Evolutionary conservation across 805 yeast species (phyloP).

Genomic region (Pichia rugopelliculosa): DNA sequence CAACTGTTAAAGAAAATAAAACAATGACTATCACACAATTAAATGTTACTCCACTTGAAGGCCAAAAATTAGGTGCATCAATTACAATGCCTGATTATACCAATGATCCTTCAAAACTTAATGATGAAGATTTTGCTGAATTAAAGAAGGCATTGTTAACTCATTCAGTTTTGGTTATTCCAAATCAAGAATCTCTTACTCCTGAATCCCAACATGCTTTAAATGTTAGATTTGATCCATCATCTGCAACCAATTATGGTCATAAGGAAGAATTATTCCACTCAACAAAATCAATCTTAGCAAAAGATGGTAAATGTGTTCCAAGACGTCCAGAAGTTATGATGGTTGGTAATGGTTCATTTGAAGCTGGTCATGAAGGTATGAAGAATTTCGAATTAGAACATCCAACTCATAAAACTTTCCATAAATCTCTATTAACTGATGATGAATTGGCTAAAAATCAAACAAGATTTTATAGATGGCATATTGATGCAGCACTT

Average conservation of each 20-base stretch:
- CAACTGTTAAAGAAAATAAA: background rate
- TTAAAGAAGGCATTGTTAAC: constrained; percentile 60
- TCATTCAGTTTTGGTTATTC: constrained; percentile 68
- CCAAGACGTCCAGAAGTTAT: constrained; percentile 86
- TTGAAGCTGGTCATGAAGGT: constrained; percentile 36
- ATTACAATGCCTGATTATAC: constrained; percentile 59
- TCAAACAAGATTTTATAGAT: constrained; percentile 78
- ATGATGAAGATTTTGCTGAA: constrained; percentile 54
- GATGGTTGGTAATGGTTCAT: constrained; percentile 76
- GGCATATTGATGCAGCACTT: constrained; percentile 91
- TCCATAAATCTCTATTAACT: constrained; percentile 62
- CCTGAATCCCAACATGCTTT: constrained; percentile 72
- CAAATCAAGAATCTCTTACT: constrained; percentile 56
- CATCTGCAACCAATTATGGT: constrained; percentile 64
- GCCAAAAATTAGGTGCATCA: constrained; percentile 61
- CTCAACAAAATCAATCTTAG: constrained; percentile 58
- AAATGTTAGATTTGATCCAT: constrained; percentile 74
- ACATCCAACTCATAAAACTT: constrained; percentile 78
- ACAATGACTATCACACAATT: background rate
- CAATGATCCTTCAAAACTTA: constrained; percentile 64
- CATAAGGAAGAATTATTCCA: constrained; percentile 71
- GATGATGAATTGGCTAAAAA: constrained; percentile 56
- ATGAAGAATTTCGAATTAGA: constrained; percentile 51
- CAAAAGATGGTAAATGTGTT: constrained; percentile 73
- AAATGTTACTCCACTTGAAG: constrained; percentile 38